Evolutionary conservation across 2,329 filamentous ascomycete genomes (phyloP), one percentile per base, ranked within the genome.

Genomic region (Trichoderma pleuroti): DNA sequence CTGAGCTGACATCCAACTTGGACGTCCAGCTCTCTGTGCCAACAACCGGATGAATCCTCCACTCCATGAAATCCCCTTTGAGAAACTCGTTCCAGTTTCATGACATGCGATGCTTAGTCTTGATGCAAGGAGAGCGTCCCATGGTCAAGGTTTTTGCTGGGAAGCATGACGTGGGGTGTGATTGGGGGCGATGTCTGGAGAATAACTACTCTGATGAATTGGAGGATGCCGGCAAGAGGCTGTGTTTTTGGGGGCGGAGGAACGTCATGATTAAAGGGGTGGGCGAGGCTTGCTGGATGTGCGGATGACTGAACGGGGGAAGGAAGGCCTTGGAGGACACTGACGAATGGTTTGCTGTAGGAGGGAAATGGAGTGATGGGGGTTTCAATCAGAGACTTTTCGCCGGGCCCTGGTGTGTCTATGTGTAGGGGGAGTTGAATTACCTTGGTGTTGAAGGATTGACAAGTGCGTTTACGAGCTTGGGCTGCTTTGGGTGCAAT

Each of bases 401-500:
- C 72, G 80, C 83, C 82, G 85, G 71, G 83, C 77, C 70, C 85
- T 83, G n/a, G 83, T 72, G 65, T 78, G 81, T 5, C 78, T 76
- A 46, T 5, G 42, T 21, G 18, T 11, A 6, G n/a, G 18, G 18
- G 18, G 42, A 21, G 10, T 46, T 49, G 42, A 21, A 49, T 16
- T 42, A n/a, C 18, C 39, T 42, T 42, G 39, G 39, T 42, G 39
- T 42, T 18, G 16, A 18, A 42, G 36, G 16, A 18, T 18, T 18
- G 36, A 18, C 1, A 42, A 9, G 7, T 42, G 36, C 16, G 7
- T 46, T 46, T 80, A 75, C 0, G 79, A 76, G 82, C 81, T 68
- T 83, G 76, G 75, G 83, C 85, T 14, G 83, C 85, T 16, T 79
- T 78, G n/a, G n/a, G 80, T 77, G 70, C 86, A 81, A 60, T 85